Conservation (phyloP, 192 early-diverging fungal species). For the Gonapodya sp. region DNA sequence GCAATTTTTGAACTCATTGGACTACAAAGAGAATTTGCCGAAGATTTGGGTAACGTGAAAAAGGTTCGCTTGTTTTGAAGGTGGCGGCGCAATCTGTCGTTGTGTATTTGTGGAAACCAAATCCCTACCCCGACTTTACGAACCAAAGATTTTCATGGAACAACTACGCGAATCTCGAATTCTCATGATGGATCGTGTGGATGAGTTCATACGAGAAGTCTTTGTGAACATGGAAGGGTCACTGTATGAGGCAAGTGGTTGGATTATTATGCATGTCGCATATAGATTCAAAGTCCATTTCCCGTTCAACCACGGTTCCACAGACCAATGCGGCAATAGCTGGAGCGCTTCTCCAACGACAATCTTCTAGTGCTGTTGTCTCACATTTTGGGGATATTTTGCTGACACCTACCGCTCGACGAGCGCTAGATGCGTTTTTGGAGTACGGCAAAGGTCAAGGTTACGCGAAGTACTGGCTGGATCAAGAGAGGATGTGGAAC, state of each 20-base stretch:
- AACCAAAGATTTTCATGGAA: conserved; percentile 7
- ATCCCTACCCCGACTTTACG: background rate
- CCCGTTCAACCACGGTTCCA: too few relatives aligned
- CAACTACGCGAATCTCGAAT: conserved; percentile 32
- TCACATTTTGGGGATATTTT: conserved; percentile 80
- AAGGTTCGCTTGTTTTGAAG: conserved; percentile 35
- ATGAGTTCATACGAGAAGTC: conserved; percentile 65
- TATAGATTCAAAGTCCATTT: background rate
- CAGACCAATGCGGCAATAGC: conserved; percentile 46
- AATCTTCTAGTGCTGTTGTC: conserved; percentile 60
- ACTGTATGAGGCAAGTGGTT: background rate
- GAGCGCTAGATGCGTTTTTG: conserved; percentile 67
- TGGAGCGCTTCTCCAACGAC: conserved; percentile 49
- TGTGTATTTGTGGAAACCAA: background rate
- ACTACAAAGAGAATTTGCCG: conserved; percentile 85
- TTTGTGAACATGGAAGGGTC: conserved; percentile 56
- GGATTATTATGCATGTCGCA: conserved; percentile 34
- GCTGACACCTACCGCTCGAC: conserved; percentile 41
- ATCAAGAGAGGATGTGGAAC: background rate
- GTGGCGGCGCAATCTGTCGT: background rate
- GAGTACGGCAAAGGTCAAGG: conserved; percentile 37
- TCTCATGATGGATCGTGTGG: conserved; percentile 48
- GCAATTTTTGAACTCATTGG: conserved; percentile 86
- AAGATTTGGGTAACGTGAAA: conserved; percentile 70
- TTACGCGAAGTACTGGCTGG: conserved; percentile 6